Conservation (phyloP, 2,329 filamentous ascomycete genomes). For the Penicillium sp. region DNA sequence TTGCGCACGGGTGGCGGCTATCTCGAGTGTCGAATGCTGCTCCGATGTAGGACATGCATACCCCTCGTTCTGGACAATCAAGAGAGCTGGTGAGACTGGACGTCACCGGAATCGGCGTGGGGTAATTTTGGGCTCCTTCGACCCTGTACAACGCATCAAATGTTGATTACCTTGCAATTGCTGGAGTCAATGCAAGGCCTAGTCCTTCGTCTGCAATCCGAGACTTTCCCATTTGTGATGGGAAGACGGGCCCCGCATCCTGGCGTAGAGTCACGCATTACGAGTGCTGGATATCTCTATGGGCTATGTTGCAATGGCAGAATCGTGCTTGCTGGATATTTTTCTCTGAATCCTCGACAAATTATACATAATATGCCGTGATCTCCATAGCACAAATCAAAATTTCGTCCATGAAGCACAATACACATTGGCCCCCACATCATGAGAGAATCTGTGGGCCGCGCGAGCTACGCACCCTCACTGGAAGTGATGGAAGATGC, state of each 20-base stretch:
- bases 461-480: conserved; percentile 11
- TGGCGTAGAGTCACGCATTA: conserved; percentile 9
- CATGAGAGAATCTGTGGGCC: conserved; percentile 5
- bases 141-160: not conserved
- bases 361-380: conserved; percentile 9
- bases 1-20: not conserved
- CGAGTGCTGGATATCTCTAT: conserved; percentile 17
- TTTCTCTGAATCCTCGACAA: conserved; percentile 10
- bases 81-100: not conserved
- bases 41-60: not conserved
- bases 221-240: conserved; percentile 24
- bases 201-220: conserved; percentile 25
- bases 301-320: conserved; percentile 11
- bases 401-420: conserved; percentile 5
- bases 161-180: conserved; percentile 16
- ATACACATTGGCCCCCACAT: conserved; percentile 25
- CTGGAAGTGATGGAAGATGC: conserved; percentile 8
- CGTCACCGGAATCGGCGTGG: not conserved
- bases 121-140: not conserved
- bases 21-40: not conserved
- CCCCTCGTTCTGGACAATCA: not conserved
- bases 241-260: conserved; percentile 18
- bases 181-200: conserved; percentile 28
- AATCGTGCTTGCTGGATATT: not conserved
- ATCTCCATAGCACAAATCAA: conserved; percentile 7